Conservation (phyloP, 345 rosid species). For the thale cress (Arabidopsis thaliana) region DNA sequence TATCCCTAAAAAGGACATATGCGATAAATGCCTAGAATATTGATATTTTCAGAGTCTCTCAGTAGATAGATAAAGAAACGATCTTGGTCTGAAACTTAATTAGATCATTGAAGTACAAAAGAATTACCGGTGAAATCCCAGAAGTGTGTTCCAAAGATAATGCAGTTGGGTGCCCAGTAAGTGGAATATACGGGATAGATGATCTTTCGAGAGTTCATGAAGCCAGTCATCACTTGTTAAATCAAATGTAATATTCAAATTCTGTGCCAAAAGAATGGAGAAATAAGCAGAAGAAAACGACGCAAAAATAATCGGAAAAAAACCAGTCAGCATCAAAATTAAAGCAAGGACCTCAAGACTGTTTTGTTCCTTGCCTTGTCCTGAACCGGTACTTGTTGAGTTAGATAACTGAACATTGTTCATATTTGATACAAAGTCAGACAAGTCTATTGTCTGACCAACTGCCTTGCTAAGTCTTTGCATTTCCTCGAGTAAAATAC, state of each 20-base stretch:
- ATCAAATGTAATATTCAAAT: constrained; percentile 49
- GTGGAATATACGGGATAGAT: constrained; percentile 56
- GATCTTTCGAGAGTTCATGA: constrained; percentile 56
- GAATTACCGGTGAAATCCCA: constrained; percentile 84
- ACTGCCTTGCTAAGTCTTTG: constrained; percentile 67
- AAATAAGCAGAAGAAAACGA: constrained; percentile 20
- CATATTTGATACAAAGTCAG: constrained; percentile 60
- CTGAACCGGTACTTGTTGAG: constrained; percentile 51
- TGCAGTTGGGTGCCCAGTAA: constrained; percentile 68
- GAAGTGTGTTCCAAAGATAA: constrained; percentile 77
- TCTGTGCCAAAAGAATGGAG: constrained; percentile 53
- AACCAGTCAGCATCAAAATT: constrained; percentile 41
- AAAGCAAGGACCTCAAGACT: constrained; percentile 77
- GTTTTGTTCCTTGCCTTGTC: constrained; percentile 71
- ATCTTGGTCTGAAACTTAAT: neutral
- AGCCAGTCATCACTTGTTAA: constrained; percentile 52
- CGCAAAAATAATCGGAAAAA: neutral
- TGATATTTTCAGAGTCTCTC: neutral
- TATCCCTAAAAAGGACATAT: constrained; percentile 60
- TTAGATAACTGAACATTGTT: constrained; percentile 52
- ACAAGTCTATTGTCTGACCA: constrained; percentile 56
- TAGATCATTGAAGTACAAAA: neutral
- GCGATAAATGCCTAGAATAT: constrained; percentile 29
- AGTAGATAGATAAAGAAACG: neutral
- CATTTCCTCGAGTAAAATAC: constrained; percentile 66